These are phyloP conservation scores for Saccharomycopsis olivae DNA, from an alignment of 805 yeast genomes.

Conservation along the genomic window DNA sequence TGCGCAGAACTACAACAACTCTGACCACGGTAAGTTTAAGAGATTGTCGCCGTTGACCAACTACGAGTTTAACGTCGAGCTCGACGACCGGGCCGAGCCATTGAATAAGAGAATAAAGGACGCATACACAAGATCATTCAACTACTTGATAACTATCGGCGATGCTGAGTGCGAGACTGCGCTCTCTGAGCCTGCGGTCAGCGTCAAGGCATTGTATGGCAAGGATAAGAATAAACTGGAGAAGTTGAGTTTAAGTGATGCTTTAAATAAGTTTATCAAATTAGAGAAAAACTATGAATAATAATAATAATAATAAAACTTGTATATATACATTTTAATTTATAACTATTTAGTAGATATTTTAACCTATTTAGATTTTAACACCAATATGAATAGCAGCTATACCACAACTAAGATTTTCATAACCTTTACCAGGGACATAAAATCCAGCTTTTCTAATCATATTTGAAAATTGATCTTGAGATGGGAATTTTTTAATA, in stretches of 20 bases:
- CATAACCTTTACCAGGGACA: conserved; percentile 74
- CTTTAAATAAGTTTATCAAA: conserved; percentile 39
- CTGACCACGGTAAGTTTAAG: conserved; percentile 22
- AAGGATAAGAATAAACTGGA: conserved; percentile 30
- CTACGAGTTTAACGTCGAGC: conserved; percentile 55
- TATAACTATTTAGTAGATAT: background rate
- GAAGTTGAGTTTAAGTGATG: conserved; percentile 38
- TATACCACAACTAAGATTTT: conserved; percentile 86
- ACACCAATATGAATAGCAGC: conserved; percentile 96
- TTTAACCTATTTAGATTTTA: conserved; percentile 27
- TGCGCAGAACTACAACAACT: conserved; percentile 28
- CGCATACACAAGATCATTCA: conserved; percentile 63
- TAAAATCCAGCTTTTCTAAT: conserved; percentile 91
- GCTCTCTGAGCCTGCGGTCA: background rate
- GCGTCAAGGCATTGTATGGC: conserved; percentile 20
- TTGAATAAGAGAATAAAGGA: conserved; percentile 74
- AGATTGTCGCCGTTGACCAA: conserved; percentile 44
- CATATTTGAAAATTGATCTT: conserved; percentile 85
- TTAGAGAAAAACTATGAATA: conserved; percentile 33
- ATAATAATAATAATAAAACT: too few species aligned
- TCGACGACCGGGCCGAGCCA: conserved; percentile 67
- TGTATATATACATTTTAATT: too few species aligned
- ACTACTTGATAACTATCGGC: conserved; percentile 77
- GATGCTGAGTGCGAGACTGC: conserved; percentile 67
- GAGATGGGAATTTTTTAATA: conserved; percentile 83